A percentile compares a stretch with the other conserved stretches of the same genome.
Evolutionary conservation across 2,329 filamentous ascomycete species (phyloP).

Genomic region (Cladosporium sp.): DNA sequence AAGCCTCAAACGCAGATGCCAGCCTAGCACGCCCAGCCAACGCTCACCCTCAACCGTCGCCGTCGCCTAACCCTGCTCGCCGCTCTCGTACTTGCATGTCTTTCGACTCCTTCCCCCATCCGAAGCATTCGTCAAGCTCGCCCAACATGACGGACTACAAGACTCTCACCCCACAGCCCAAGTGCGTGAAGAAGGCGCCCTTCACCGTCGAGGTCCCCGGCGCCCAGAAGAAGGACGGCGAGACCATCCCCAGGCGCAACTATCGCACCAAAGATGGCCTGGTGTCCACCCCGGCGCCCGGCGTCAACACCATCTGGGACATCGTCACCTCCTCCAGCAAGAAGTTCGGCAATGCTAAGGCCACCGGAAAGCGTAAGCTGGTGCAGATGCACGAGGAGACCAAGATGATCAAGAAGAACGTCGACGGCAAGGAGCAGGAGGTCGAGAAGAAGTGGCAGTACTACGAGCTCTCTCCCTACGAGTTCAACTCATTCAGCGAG

Average conservation of each 20-base stretch:
- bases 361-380: conserved; percentile 68
- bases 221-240: conserved; percentile 69
- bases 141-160: conserved; percentile 46
- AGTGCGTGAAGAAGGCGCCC: conserved; percentile 63
- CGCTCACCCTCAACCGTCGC: conserved; percentile 9
- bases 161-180: conserved; percentile 51
- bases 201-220: conserved; percentile 74
- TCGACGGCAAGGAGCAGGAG: conserved; percentile 77
- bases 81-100: conserved; percentile 16
- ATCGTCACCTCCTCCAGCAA: conserved; percentile 70
- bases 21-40: conserved; percentile 11
- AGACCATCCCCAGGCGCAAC: conserved; percentile 81
- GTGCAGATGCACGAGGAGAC: conserved; percentile 78
- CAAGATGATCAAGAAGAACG: conserved; percentile 86
- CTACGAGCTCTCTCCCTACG: conserved; percentile 79
- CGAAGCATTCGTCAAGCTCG: conserved; percentile 7
- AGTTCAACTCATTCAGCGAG: conserved; percentile 76
- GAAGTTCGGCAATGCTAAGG: conserved; percentile 56
- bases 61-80: neutral
- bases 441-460: conserved; percentile 91
- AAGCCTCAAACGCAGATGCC: conserved; percentile 7
- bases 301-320: conserved; percentile 76
- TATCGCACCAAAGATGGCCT: conserved; percentile 71
- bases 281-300: conserved; percentile 64
- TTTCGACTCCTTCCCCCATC: conserved; percentile 23